Evolutionary conservation across 306 rosid species (phyloP), one percentile per base, ranked within the genome.

Genomic region (Trifolium pratense): DNA sequence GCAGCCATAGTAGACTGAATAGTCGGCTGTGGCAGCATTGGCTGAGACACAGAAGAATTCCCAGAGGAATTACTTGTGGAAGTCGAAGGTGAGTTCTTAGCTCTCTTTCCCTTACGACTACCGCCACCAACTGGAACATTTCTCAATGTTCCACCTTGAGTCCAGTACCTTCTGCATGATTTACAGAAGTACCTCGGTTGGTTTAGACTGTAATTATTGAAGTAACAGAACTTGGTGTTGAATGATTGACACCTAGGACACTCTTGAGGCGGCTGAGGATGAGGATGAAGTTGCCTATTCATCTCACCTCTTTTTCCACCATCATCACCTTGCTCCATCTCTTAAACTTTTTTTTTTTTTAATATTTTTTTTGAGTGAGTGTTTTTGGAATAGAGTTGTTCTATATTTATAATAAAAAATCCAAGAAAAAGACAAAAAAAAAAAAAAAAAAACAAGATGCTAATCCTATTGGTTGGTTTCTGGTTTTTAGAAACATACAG

Each of bases 171-270:
- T 29, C 78, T 84, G 34, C 91, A 89, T 0, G 87, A 15, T 71
- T 86, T 89, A 83, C 94, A 89, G 45, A 76, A 89, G 83, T 74
- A 75, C 8, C 94, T 80, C 1, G 94, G 94, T 80, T 89, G 94
- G 11, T 88, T 32, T 6, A 86, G 58, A 71, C 91, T 89, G 16
- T 89, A 89, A 53, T 89, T 89, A 81, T 89, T 89, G 83, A 82
- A 89, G 17, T 89, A 89, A 23, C 93, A 89, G 52, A 89, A 89
- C 71, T 89, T 89, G 20, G 93, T 89, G 84, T 89, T 83, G 7
- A 51, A 14, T 0, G 94, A 89, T 1, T 85, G 83, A 37, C 94
- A 89, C 2, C 94, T 78, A 1, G 94, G 94, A 32, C 94, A 89
- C 77, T 51, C 18, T 5, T 17, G 48, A 16, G 62, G 48, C 10